Base-by-base conservation (phyloP, 345 rosid genomes). In the Lagerstroemia speciosa region DNA sequence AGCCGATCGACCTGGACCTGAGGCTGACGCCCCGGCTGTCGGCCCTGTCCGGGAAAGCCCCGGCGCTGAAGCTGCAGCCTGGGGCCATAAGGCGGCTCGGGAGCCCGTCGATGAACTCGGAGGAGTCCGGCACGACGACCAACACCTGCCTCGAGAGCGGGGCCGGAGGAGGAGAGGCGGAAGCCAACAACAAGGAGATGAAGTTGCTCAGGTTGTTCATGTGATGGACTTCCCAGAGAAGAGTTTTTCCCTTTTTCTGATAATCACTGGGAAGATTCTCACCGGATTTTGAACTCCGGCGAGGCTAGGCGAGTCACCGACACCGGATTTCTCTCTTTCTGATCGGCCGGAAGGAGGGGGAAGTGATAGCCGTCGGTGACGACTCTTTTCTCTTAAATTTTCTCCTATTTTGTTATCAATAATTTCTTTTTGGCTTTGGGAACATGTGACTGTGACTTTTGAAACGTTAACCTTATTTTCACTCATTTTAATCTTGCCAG, bases 21-120 rank as follows among this genome's bases (percentile, higher is more conserved):
- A 69, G 91, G 45, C 70, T 93, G 29, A 80, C 79, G 8, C 84
- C 94, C 66, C 37, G 75, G 52, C 67, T 37, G 67, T 38, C 67
- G 50, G 30, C 41, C 26, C 20, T 72, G 0, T 64, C 74, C 1
- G 67, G 71, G 0, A 86, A 78, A 63, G 61, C 11, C 20, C 70
- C 73, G 27, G 66, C 77, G 2, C 20, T 15, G 9, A 78, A 79
- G 66, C 27, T 8, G 8, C 78, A 78, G 67, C 75, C 72, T 8
- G 87, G 76, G 24, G 20, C 66, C 17, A 24, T 14, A 33, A 73
- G 83, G 61, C 77, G 95, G 61, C 83, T 87, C 2, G 82, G 67
- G 33, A 81, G 90, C 29, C 92, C 92, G 58, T 93, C 97, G 24
- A 85, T 91, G 97, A 91, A 85, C 75, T 93, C 96, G 3, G 96